phyloP scores from a whole-genome alignment of 345 rosid genomes.

The Erysimum cheiranthoides region DNA sequence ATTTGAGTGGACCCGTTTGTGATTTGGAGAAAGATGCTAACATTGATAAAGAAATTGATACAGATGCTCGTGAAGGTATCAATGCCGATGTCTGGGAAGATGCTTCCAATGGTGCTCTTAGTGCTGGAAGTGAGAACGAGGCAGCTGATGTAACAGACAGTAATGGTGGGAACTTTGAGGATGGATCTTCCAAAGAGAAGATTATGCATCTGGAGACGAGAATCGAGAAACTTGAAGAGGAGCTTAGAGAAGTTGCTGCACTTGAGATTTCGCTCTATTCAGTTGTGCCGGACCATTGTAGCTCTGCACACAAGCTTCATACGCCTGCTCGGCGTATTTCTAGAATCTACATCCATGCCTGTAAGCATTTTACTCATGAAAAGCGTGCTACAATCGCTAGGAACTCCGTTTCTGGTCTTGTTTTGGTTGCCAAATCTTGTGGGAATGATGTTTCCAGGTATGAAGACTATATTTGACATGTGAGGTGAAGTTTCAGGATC shows the following conservation, averaged over 20 bases:
- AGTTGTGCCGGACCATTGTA: conserved; percentile 86
- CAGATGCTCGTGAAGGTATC: conserved; percentile 31
- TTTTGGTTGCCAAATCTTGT: conserved; percentile 84
- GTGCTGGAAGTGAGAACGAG: conserved; percentile 67
- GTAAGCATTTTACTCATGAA: conserved; percentile 73
- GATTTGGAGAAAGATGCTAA: conserved; percentile 50
- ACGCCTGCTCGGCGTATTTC: conserved; percentile 96
- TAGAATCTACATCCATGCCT: conserved; percentile 87
- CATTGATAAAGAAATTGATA: conserved; percentile 50
- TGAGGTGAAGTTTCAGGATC: conserved; percentile 2
- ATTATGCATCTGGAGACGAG: conserved; percentile 67
- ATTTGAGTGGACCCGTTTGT: background rate
- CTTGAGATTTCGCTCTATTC: conserved; percentile 91
- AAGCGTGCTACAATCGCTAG: conserved; percentile 81
- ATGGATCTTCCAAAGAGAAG: conserved; percentile 56
- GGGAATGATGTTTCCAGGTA: conserved; percentile 95
- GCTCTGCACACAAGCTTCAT: conserved; percentile 91
- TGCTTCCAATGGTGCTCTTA: conserved; percentile 63
- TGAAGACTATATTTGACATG: background rate
- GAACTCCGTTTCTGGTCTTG: conserved; percentile 84
- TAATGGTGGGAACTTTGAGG: conserved; percentile 48
- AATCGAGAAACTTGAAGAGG: conserved; percentile 88
- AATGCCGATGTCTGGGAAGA: conserved; percentile 57
- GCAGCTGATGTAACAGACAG: conserved; percentile 63
- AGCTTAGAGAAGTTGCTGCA: conserved; percentile 97